Evolutionary conservation across 108 stramenopile genomes (phyloP).

Genomic region (Cyclotella kingstonii): DNA sequence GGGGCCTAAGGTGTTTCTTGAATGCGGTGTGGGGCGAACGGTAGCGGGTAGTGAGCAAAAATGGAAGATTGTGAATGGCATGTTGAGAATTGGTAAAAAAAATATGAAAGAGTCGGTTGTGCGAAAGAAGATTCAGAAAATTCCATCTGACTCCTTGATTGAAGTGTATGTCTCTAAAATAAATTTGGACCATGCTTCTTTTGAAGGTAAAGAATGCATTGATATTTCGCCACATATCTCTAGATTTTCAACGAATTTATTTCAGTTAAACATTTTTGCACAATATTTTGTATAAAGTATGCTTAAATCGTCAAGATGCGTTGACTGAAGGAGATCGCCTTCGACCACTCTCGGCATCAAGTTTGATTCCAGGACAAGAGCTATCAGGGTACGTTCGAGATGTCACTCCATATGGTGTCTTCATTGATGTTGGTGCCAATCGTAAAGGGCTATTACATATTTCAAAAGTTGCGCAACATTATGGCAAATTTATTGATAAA

Average conservation of each 20-base stretch:
- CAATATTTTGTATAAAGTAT: too few relatives aligned
- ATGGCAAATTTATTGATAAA: constrained; percentile 55
- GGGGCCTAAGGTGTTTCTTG: constrained; percentile 63
- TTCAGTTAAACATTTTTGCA: too few relatives aligned
- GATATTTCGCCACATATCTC: not conserved
- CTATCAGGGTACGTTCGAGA: constrained; percentile 52
- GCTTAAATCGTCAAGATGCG: constrained; percentile 42
- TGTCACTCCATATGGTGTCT: constrained; percentile 64
- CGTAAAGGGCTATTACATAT: constrained; percentile 76
- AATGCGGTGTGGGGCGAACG: constrained; percentile 57
- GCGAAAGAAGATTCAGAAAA: constrained; percentile 49
- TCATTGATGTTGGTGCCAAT: constrained; percentile 79
- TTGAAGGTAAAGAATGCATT: constrained; percentile 60
- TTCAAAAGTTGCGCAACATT: constrained; percentile 52
- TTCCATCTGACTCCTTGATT: constrained; percentile 38
- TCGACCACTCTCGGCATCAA: constrained; percentile 49
- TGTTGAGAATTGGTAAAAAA: constrained; percentile 56
- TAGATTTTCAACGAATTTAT: too few relatives aligned
- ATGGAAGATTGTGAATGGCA: constrained; percentile 69
- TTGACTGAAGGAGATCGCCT: constrained; percentile 15
- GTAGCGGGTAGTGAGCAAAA: constrained; percentile 16
- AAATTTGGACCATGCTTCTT: constrained; percentile 45
- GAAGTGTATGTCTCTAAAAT: constrained; percentile 65
- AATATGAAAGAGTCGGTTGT: constrained; percentile 53
- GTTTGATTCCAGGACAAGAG: constrained; percentile 39